Conservation (phyloP, 176 grass and related monocot species). For the Tillandsia fasciculata region DNA sequence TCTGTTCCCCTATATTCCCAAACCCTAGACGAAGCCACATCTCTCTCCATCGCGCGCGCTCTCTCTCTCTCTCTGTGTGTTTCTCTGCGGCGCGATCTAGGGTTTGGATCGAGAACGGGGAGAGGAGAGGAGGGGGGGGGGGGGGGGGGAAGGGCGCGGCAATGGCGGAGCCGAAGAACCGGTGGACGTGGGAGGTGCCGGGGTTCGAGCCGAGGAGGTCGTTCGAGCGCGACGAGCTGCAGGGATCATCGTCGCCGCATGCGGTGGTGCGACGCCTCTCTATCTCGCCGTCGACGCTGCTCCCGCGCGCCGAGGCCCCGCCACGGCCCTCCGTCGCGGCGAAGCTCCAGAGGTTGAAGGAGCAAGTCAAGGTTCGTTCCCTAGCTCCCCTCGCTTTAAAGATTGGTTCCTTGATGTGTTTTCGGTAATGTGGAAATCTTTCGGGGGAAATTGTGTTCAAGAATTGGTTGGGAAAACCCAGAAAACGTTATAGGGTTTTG, state of each 20-base stretch:
- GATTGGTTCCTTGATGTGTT: neutral
- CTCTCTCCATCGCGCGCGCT: neutral
- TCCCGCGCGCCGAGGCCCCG: constrained; percentile 6
- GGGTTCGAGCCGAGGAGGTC: constrained; percentile 57
- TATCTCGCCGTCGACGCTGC: constrained; percentile 28
- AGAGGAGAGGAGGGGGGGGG: neutral
- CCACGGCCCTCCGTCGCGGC: constrained; percentile 23
- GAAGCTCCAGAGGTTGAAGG: constrained; percentile 50
- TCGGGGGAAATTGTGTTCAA: neutral
- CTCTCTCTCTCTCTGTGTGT: neutral
- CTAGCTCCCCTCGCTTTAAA: neutral
- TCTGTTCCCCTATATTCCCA: neutral
- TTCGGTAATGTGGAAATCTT: neutral
- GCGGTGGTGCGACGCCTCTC: constrained; percentile 28
- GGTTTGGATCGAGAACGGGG: constrained; percentile 30
- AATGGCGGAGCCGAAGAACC: constrained; percentile 68
- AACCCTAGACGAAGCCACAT: neutral
- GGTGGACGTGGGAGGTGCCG: constrained; percentile 85
- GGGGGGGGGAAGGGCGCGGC: constrained; percentile 18
- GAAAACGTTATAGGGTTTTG: neutral
- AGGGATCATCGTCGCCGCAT: constrained; percentile 24
- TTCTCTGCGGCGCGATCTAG: constrained; percentile 43
- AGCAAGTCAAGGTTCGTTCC: constrained; percentile 48
- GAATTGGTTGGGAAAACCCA: neutral
- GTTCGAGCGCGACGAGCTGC: constrained; percentile 22